Base-by-base conservation (phyloP, 306 rosid species). In the Lithocarpus polystachyus region DNA sequence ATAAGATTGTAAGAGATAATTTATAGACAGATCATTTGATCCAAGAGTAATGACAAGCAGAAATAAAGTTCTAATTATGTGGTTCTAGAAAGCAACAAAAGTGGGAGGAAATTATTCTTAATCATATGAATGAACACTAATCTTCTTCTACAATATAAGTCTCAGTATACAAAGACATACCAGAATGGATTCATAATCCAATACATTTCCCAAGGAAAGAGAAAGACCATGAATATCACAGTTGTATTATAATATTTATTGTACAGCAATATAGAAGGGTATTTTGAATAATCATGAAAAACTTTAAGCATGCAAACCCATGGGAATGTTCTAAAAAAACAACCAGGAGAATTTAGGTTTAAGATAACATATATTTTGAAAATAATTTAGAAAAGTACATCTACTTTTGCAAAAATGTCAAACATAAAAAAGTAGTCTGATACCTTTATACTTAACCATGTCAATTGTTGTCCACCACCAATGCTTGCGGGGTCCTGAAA, bases 381-480 rank as follows among this genome's bases (percentile, higher is more conserved):
- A 15, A 29, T 29, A 13, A 26, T 23, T 23, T 59, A 23, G 8
- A 23, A 59, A 59, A 9, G 67, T 9, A 59, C 7, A 59, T 59
- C 24, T 31, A 59, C 33, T 23, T 10, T 23, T 11, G 0, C 17
- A 23, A 59, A 59, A 11, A 59, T 23, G 24, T 3, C 18, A 59
- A n/a, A 59, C 17, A 22, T 23, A 10, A 23, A 23, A 23, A 23
- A 19, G 23, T 12, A 24, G 0, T 2, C 1, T 29, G 33, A 29
- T 29, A 29, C 33, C 33, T 29, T 2, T 26, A 26, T 26, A 29
- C 33, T 4, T 26, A 94, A 84, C 86, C 90, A 77, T 19, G 93
- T 85, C 85, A 94, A 82, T 84, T 94, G 97, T 75, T 94, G 97
- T 69, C 97, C 94, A 73, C 79, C 65, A 51, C 98, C 97, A 84